Percentiles rank a stretch among this genome's conserved stretches.
Conservation (phyloP, 352 stramenopile species). For the Globisporangium okanoganense region DNA sequence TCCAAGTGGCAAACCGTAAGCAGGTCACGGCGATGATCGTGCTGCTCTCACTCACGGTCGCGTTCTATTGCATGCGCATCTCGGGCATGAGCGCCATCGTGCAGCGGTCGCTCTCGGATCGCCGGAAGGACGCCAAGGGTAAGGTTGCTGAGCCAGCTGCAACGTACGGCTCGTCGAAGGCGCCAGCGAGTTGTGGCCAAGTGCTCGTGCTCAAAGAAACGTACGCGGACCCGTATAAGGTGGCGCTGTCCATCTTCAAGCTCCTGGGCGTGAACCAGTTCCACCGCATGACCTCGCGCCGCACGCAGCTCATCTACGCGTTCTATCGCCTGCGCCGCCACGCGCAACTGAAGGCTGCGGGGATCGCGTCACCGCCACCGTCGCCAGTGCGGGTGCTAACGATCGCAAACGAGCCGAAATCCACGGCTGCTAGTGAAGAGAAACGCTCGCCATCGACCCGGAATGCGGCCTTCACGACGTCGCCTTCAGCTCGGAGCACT, state of each 20-base stretch:
- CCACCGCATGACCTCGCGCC: conserved; percentile 55
- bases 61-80: conserved; percentile 52
- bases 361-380: not conserved
- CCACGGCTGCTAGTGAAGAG: not conserved
- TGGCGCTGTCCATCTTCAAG: conserved; percentile 68
- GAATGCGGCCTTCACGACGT: not conserved
- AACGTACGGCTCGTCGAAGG: conserved; percentile 11
- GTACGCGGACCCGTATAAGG: conserved; percentile 79
- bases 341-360: conserved; percentile 20
- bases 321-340: conserved; percentile 56
- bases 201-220: conserved; percentile 28
- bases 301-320: conserved; percentile 56
- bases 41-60: conserved; percentile 36
- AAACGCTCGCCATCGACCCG: not conserved
- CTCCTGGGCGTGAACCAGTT: conserved; percentile 64
- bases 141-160: not conserved
- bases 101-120: conserved; percentile 30
- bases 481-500: not conserved
- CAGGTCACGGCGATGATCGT: conserved; percentile 63
- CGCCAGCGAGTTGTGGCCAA: conserved; percentile 36
- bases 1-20: conserved; percentile 47
- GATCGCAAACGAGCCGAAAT: not conserved
- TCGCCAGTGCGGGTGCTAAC: not conserved
- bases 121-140: conserved; percentile 1
- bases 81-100: conserved; percentile 37